These are phyloP conservation scores for Rhizopogon rudus DNA, from an alignment of 768 basidiomycete genomes.

Conservation along the genomic window DNA sequence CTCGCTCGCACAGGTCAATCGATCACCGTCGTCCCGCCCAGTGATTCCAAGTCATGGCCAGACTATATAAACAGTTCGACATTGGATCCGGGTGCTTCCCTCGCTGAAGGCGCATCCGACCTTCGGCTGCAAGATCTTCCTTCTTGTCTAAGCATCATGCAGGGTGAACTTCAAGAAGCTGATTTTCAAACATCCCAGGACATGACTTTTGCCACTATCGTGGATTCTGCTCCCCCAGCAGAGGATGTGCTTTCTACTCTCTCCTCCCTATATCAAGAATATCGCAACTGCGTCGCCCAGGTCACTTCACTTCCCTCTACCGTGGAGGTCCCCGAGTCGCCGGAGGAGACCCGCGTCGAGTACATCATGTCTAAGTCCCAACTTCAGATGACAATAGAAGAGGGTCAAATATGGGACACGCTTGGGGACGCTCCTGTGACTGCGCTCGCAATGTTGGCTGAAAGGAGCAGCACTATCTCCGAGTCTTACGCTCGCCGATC, in stretches of 20 bases:
- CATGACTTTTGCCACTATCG: background rate
- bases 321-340: constrained; percentile 7
- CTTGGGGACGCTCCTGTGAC: constrained; percentile 25
- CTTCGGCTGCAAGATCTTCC: background rate
- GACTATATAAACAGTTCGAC: background rate
- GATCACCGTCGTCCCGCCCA: background rate
- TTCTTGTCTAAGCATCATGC: background rate
- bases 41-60: background rate
- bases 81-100: background rate
- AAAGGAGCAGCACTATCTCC: constrained; percentile 52
- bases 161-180: background rate
- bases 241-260: constrained; percentile 35
- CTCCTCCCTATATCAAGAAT: constrained; percentile 45
- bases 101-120: background rate
- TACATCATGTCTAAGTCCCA: constrained; percentile 60
- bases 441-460: constrained; percentile 30
- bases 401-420: constrained; percentile 55
- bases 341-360: constrained; percentile 33
- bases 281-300: constrained; percentile 41
- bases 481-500: constrained; percentile 62
- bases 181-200: background rate
- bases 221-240: background rate
- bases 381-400: constrained; percentile 52
- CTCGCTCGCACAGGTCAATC: constrained; percentile 1
- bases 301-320: constrained; percentile 36